phyloP scores from a whole-genome alignment of 1,284 basidiomycete species.

The Ustilago hordei region DNA sequence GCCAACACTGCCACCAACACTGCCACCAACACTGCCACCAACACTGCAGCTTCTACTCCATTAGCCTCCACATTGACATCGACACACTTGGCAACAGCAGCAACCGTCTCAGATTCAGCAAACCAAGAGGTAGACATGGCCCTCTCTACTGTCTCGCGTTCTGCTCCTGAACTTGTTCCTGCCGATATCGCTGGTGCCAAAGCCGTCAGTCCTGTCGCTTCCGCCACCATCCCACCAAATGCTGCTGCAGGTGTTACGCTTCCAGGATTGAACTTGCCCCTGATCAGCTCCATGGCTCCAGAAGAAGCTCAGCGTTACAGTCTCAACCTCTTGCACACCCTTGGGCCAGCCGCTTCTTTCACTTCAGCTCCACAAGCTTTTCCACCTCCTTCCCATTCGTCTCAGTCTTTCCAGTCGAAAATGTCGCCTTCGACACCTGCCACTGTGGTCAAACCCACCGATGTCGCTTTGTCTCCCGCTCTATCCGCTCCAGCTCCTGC shows the following conservation, averaged over 20 bases:
- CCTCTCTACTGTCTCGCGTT: conserved; percentile 23
- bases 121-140: conserved; percentile 37
- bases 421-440: conserved; percentile 18
- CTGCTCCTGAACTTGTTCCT: conserved; percentile 4
- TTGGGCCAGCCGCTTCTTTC: conserved; percentile 20
- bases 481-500: conserved; percentile 7
- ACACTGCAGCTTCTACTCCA: conserved; percentile 3
- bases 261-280: conserved; percentile 9
- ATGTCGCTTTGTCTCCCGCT: conserved; percentile 23
- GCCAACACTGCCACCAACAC: not conserved
- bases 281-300: conserved; percentile 19
- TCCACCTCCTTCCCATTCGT: conserved; percentile 22
- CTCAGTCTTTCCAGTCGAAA: conserved; percentile 41
- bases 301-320: conserved; percentile 30
- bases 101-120: conserved; percentile 26
- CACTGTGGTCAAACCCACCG: conserved; percentile 28
- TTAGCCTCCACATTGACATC: conserved; percentile 14
- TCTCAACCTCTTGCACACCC: conserved; percentile 14
- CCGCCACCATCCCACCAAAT: conserved; percentile 17
- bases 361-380: conserved; percentile 32
- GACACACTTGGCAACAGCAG: not conserved
- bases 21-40: too few species aligned
- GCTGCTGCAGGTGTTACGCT: conserved; percentile 3
- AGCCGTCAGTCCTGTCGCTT: conserved; percentile 22
- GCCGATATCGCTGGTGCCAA: conserved; percentile 18